These are phyloP conservation scores for Kazachstania sp. DNA, from an alignment of 1,139 yeast species.

Conservation along the genomic window DNA sequence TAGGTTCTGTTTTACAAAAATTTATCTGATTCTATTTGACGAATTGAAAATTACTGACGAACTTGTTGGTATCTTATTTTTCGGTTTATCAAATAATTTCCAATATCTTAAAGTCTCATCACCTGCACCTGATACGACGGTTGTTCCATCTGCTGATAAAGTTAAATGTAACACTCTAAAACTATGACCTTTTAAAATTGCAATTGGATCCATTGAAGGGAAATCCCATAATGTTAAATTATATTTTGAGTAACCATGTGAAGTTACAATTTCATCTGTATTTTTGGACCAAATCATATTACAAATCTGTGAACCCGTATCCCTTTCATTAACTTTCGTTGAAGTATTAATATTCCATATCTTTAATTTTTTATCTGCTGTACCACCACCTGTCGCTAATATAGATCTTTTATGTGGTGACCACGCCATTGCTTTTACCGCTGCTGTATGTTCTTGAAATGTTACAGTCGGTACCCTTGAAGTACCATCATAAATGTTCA, in stretches of 20 bases:
- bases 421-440: slow-evolving; percentile 96
- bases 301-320: slow-evolving; percentile 95
- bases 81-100: slow-evolving; percentile 80
- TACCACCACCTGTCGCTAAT: slow-evolving; percentile 94
- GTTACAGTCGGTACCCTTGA: slow-evolving; percentile 61
- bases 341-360: slow-evolving; percentile 92
- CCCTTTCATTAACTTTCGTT: slow-evolving; percentile 60
- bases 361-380: slow-evolving; percentile 84
- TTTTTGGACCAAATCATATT: slow-evolving; percentile 89
- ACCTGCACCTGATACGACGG: slow-evolving; percentile 98
- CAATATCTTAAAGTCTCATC: slow-evolving; percentile 93
- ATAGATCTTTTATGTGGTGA: slow-evolving; percentile 94
- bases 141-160: slow-evolving; percentile 93
- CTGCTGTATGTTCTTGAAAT: slow-evolving; percentile 83
- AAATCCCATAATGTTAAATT: slow-evolving; percentile 94
- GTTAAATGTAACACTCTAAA: slow-evolving; percentile 84
- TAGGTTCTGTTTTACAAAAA: not conserved
- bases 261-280: slow-evolving; percentile 84
- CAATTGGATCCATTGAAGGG: slow-evolving; percentile 86
- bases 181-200: slow-evolving; percentile 90
- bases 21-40: slow-evolving; percentile 61
- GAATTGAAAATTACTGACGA: slow-evolving; percentile 63
- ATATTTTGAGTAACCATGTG: slow-evolving; percentile 90
- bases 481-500: slow-evolving; percentile 82
- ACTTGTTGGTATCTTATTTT: slow-evolving; percentile 44